phyloP scores from a whole-genome alignment of 805 yeast genomes.

The Nakazawaea molendinolei region DNA sequence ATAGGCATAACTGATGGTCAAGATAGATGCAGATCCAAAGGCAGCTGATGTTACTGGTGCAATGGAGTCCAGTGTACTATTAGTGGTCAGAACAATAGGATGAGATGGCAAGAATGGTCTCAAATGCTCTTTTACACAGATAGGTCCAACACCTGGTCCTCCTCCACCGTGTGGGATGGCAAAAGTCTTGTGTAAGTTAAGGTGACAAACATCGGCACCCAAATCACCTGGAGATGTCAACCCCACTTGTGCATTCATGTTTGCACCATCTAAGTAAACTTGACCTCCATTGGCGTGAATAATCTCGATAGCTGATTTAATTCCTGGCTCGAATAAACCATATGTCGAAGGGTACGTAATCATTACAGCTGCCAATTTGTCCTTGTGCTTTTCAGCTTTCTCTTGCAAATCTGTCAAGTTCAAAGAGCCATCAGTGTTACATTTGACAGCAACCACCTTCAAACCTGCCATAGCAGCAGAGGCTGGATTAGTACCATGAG shows the following conservation, averaged over 20 bases:
- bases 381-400: conserved; percentile 65
- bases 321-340: conserved; percentile 92
- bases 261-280: conserved; percentile 97
- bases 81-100: conserved; percentile 49
- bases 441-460: conserved; percentile 88
- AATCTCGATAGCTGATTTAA: conserved; percentile 75
- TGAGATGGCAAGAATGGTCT: conserved; percentile 80
- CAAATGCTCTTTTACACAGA: conserved; percentile 82
- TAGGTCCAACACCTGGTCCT: conserved; percentile 99
- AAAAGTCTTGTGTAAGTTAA: conserved; percentile 95
- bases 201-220: conserved; percentile 97
- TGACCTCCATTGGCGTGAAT: conserved; percentile 89
- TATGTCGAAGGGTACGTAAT: conserved; percentile 97
- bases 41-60: conserved; percentile 88
- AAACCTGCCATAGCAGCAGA: conserved; percentile 97
- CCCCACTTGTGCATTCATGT: conserved; percentile 99
- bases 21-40: conserved; percentile 88
- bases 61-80: conserved; percentile 38
- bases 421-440: conserved; percentile 78
- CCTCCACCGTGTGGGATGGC: conserved; percentile 99
- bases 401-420: conserved; percentile 69
- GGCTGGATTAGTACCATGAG: conserved; percentile 98
- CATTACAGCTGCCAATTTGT: conserved; percentile 84
- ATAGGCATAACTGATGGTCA: conserved; percentile 92
- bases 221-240: conserved; percentile 94